Percentiles rank a stretch among this genome's conserved stretches.
These are phyloP conservation scores for Spongispora temasekensis DNA, from an alignment of 1,284 basidiomycete genomes.

Conservation along the genomic window DNA sequence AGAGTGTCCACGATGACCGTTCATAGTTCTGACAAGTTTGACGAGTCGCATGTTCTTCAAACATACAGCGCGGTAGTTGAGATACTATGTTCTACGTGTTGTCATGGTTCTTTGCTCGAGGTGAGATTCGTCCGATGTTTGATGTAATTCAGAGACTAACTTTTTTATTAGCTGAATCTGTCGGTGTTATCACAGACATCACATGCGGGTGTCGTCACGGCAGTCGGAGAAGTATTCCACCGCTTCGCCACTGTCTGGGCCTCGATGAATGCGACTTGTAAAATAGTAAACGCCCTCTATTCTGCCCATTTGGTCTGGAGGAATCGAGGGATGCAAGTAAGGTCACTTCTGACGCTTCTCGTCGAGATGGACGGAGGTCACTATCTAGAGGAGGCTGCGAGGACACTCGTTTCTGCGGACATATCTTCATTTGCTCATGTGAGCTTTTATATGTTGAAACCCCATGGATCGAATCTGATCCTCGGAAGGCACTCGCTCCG, in stretches of 20 bases:
- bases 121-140: constrained; percentile 39
- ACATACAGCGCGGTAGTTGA: constrained; percentile 61
- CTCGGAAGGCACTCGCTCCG: constrained; percentile 45
- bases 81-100: constrained; percentile 59
- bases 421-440: constrained; percentile 61
- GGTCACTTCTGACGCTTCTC: constrained; percentile 59
- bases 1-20: neutral
- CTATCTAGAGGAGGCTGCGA: constrained; percentile 53
- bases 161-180: constrained; percentile 55
- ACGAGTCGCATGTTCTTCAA: constrained; percentile 40
- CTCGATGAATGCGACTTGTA: constrained; percentile 65
- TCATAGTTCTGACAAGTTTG: constrained; percentile 27
- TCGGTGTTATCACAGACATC: constrained; percentile 53
- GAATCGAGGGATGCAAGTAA: constrained; percentile 60
- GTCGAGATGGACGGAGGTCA: constrained; percentile 62
- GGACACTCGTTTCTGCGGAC: constrained; percentile 60
- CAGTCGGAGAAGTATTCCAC: constrained; percentile 64
- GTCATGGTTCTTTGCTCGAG: constrained; percentile 67
- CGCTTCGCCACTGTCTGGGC: constrained; percentile 72
- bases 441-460: constrained; percentile 25
- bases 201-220: constrained; percentile 53
- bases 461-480: neutral
- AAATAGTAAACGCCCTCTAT: constrained; percentile 60
- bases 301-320: constrained; percentile 64
- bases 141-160: neutral